Evolutionary conservation across 345 rosid species (phyloP).

Genomic region (Passiflora organensis): DNA sequence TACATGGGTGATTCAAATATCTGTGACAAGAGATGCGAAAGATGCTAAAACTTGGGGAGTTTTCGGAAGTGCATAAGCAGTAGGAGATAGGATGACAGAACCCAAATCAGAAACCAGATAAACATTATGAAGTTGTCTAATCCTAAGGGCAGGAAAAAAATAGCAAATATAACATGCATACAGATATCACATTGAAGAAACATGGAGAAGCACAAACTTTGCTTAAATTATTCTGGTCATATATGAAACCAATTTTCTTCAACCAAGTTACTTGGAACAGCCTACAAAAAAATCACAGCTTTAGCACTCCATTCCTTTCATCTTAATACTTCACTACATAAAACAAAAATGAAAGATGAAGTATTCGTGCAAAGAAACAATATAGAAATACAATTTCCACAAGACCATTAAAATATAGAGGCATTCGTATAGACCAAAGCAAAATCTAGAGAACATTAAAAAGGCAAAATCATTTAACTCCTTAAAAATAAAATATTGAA

Average conservation of each 20-base stretch:
- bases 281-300: conserved; percentile 54
- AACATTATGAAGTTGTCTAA: background rate
- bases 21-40: too few relatives aligned
- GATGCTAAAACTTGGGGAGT: too few relatives aligned
- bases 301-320: conserved; percentile 25
- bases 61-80: too few relatives aligned
- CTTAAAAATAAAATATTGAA: too few relatives aligned
- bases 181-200: background rate
- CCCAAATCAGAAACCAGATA: background rate
- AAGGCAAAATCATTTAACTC: too few relatives aligned
- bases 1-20: too few relatives aligned
- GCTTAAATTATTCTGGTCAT: conserved; percentile 61
- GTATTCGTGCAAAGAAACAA: background rate
- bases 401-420: too few relatives aligned
- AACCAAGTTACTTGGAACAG: conserved; percentile 91
- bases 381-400: background rate
- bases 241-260: conserved; percentile 78
- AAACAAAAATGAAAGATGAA: too few relatives aligned
- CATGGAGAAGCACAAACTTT: conserved; percentile 57
- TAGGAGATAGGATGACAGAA: too few relatives aligned
- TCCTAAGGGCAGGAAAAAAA: background rate
- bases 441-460: too few relatives aligned
- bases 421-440: too few relatives aligned
- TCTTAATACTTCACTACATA: too few relatives aligned
- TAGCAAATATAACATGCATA: background rate